Base-by-base conservation (phyloP, 441 rosid species). In the Croton laevigatus region DNA sequence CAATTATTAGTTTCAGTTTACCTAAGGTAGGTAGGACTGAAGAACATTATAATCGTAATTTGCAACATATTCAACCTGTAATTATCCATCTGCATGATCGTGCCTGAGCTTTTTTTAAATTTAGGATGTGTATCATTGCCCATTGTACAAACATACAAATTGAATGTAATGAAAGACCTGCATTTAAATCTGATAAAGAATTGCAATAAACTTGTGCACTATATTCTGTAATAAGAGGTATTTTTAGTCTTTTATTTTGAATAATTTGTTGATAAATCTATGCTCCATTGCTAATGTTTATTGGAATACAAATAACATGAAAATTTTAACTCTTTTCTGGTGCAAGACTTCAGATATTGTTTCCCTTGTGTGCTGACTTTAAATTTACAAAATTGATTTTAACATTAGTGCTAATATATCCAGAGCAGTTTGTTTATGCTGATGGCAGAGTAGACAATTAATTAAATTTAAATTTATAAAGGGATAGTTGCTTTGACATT, bases 1-100 rank as follows among this genome's bases (percentile, higher is more conserved):
- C 97, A 94, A 75, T 86, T 94, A 73, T 79, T 94, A 80, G 92
- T 87, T 59, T 92, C 99, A 62, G 80, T 94, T 20, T 92, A 79
- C 82, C 88, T 94, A 46, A 79, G 91, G 73, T 92, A 90, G 83
- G 77, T 27, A 27, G 32, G 32, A 70, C 67, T 59, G 59, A 71
- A 76, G 65, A 58, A 64, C 62, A 51, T 65, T 52, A 57, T 58
- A 59, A 46, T 51, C 74, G 72, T 66, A 67, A 70, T 67, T 61
- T 20, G 12, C 10, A 71, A 63, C 42, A 53, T 27, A 40, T 71
- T 8, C 71, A 73, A 76, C 71, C 75, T 82, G 84, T 82, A 85
- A 80, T 76, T 83, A 83, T 68, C 78, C 79, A 71, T 82, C 71
- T 62, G 81, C 84, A 68, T 70, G 83, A 79, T 84, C 82, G 73